These are phyloP conservation scores for Pisolithus marmoratus DNA, from an alignment of 768 basidiomycete genomes.

Conservation along the genomic window DNA sequence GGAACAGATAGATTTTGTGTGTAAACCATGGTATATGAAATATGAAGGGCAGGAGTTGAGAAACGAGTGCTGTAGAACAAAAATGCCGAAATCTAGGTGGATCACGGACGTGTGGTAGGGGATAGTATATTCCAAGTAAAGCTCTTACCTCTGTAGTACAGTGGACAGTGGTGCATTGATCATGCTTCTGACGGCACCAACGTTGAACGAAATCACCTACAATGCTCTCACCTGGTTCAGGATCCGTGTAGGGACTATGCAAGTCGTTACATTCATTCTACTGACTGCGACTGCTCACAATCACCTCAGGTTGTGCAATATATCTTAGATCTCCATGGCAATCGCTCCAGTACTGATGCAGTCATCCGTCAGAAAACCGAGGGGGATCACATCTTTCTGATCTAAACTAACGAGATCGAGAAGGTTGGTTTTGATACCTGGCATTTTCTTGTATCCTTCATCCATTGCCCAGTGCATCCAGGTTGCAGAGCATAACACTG, in stretches of 20 bases:
- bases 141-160: too few relatives aligned
- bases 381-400: constrained; percentile 94
- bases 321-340: constrained; percentile 96
- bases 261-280: constrained; percentile 20
- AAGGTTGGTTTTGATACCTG: constrained; percentile 47
- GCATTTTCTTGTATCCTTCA: not conserved
- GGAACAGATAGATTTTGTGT: too few relatives aligned
- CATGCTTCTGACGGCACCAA: constrained; percentile 95
- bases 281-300: not conserved
- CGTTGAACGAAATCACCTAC: constrained; percentile 97
- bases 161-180: constrained; percentile 95
- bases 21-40: too few relatives aligned
- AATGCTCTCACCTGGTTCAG: constrained; percentile 94
- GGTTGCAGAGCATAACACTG: constrained; percentile 91
- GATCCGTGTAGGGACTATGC: constrained; percentile 95
- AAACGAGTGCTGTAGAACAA: too few relatives aligned
- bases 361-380: constrained; percentile 97
- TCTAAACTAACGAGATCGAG: constrained; percentile 99
- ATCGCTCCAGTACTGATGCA: constrained; percentile 94
- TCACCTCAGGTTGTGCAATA: constrained; percentile 85
- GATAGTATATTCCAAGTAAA: too few relatives aligned
- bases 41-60: too few relatives aligned
- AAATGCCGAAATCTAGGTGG: too few relatives aligned
- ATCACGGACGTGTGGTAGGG: too few relatives aligned
- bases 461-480: constrained; percentile 57